phyloP scores from a whole-genome alignment of 352 stramenopile genomes.

The Peronospora farinosa region DNA sequence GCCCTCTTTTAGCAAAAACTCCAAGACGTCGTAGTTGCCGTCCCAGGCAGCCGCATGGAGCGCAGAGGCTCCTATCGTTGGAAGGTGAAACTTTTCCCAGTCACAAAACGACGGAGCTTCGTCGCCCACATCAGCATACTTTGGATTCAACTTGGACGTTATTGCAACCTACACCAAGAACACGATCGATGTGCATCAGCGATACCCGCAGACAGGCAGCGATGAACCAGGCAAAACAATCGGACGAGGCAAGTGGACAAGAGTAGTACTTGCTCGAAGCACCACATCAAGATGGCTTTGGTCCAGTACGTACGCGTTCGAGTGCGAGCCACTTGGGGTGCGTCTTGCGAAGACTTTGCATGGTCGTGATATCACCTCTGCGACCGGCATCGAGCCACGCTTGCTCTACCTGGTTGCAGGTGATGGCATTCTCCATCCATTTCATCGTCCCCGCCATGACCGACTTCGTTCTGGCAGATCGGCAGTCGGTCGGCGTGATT shows the following conservation, averaged over 20 bases:
- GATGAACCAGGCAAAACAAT: constrained; percentile 10
- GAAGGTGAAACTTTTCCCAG: too few relatives aligned
- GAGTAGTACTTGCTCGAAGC: constrained; percentile 21
- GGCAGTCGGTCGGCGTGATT: too few relatives aligned
- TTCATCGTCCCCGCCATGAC: constrained; percentile 18
- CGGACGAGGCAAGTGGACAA: constrained; percentile 25
- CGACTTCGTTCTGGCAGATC: background rate
- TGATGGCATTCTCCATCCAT: background rate
- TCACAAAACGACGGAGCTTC: too few relatives aligned
- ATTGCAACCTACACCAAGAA: too few relatives aligned
- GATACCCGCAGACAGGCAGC: constrained; percentile 20
- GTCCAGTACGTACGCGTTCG: constrained; percentile 28
- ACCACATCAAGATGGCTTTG: constrained; percentile 18
- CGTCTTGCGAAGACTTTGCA: constrained; percentile 25
- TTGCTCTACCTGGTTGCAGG: constrained; percentile 19
- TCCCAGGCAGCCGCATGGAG: too few relatives aligned
- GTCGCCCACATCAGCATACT: too few relatives aligned
- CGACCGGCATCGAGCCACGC: constrained; percentile 27
- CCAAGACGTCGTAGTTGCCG: too few relatives aligned
- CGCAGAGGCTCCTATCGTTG: too few relatives aligned
- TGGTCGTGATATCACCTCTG: constrained; percentile 20
- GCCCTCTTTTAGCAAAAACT: too few relatives aligned
- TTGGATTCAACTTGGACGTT: too few relatives aligned
- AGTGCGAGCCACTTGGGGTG: constrained; percentile 31
- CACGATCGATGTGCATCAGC: too few relatives aligned